Conservation (phyloP, 2,329 filamentous ascomycete genomes). For the Verticillium klebahnii region DNA sequence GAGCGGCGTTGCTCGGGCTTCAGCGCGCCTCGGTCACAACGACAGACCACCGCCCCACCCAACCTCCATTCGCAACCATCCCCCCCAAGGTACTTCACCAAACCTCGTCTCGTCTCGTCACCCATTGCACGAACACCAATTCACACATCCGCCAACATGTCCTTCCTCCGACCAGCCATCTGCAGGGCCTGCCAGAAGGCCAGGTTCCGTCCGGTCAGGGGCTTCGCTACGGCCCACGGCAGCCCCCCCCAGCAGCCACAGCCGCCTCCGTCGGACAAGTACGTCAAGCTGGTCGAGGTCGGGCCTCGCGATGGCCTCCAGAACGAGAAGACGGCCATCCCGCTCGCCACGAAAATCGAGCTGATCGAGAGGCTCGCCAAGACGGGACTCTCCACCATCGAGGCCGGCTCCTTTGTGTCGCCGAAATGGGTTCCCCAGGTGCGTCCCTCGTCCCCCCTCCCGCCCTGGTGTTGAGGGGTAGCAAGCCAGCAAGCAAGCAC, state of each 20-base stretch:
- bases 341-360: conserved; percentile 70
- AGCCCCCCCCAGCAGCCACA: conserved; percentile 11
- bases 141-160: conserved; percentile 20
- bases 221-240: conserved; percentile 34
- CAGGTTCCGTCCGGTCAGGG: conserved; percentile 21
- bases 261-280: conserved; percentile 29
- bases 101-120: background rate
- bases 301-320: conserved; percentile 83
- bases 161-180: conserved; percentile 28
- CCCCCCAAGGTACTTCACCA: background rate
- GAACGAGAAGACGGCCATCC: conserved; percentile 71
- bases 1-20: background rate
- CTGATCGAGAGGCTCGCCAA: conserved; percentile 64
- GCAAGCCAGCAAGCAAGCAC: background rate
- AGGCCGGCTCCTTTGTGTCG: conserved; percentile 77
- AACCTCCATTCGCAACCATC: background rate
- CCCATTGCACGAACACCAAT: background rate
- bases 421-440: conserved; percentile 85
- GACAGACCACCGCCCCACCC: background rate
- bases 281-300: conserved; percentile 70
- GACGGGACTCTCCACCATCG: conserved; percentile 69
- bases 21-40: too few relatives aligned
- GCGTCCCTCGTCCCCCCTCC: conserved; percentile 6
- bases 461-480: background rate
- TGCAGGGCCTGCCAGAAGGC: conserved; percentile 34